Conservation (phyloP, 257 asterid genomes). For the Lantana camara region DNA sequence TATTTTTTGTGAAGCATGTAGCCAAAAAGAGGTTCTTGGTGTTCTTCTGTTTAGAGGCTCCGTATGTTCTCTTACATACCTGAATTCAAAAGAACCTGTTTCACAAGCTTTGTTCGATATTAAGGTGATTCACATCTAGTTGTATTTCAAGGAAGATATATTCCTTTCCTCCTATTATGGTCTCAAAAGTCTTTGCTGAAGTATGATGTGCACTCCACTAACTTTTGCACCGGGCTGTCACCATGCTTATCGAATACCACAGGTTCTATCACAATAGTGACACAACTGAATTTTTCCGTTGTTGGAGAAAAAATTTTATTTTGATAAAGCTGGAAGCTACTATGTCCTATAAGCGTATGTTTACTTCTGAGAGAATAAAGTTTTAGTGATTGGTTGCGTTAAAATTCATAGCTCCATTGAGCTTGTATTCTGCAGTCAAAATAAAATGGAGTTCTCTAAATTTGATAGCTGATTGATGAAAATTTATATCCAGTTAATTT, state of each 20-base stretch:
- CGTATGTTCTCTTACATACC: slow-evolving; percentile 72
- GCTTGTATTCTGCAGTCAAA: too few species aligned
- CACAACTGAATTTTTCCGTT: neutral
- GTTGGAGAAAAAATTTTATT: slow-evolving; percentile 3
- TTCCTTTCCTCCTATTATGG: slow-evolving; percentile 11
- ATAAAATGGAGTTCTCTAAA: slow-evolving; percentile 10
- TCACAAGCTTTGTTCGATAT: slow-evolving; percentile 84
- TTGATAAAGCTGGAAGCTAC: slow-evolving; percentile 2
- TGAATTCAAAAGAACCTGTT: slow-evolving; percentile 72
- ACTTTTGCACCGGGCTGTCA: neutral
- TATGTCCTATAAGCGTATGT: slow-evolving; percentile 16
- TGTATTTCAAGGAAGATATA: slow-evolving; percentile 12
- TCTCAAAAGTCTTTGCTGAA: neutral
- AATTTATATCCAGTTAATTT: slow-evolving; percentile 19
- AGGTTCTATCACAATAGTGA: slow-evolving; percentile 2
- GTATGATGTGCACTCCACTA: slow-evolving; percentile 10
- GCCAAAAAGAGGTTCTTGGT: slow-evolving; percentile 72
- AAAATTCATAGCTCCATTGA: slow-evolving; percentile 5
- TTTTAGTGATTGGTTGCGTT: slow-evolving; percentile 7
- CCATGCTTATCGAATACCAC: slow-evolving; percentile 4
- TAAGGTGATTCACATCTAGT: slow-evolving; percentile 60
- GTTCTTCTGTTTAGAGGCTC: slow-evolving; percentile 66
- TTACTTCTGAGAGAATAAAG: neutral
- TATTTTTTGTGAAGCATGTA: slow-evolving; percentile 54
- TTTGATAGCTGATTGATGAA: slow-evolving; percentile 13